Percentiles rank a stretch among this genome's conserved stretches.
phyloP scores from a whole-genome alignment of 1,284 basidiomycete species.

The Puccinia horiana region DNA sequence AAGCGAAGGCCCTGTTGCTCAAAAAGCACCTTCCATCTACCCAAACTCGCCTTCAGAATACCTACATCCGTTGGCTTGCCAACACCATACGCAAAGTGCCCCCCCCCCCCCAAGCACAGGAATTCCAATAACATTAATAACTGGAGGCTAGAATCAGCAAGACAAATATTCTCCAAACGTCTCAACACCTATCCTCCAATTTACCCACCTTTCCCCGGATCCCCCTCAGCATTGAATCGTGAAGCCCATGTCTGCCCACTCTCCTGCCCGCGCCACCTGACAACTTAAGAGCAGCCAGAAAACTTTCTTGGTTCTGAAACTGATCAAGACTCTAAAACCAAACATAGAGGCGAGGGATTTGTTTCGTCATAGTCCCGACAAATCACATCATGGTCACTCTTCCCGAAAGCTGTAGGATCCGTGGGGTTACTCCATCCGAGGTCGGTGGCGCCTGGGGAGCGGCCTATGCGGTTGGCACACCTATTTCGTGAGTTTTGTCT shows the following conservation, averaged over 20 bases:
- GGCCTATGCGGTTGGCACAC: conserved; percentile 49
- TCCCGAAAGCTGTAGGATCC: conserved; percentile 13
- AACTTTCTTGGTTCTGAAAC: background rate
- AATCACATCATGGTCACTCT: conserved; percentile 9
- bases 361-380: background rate
- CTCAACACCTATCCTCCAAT: background rate
- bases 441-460: conserved; percentile 49
- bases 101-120: background rate
- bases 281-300: background rate
- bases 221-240: background rate
- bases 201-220: background rate
- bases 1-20: background rate
- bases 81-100: background rate
- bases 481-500: conserved; percentile 38
- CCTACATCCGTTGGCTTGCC: background rate
- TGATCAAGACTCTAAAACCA: conserved; percentile 14
- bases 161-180: background rate
- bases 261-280: background rate
- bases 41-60: background rate
- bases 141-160: background rate
- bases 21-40: background rate
- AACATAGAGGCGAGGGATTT: background rate
- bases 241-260: conserved; percentile 7
- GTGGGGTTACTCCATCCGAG: conserved; percentile 17
- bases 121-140: background rate